Base-by-base conservation (phyloP, 805 yeast species). In the Saturnispora serradocipensis region DNA sequence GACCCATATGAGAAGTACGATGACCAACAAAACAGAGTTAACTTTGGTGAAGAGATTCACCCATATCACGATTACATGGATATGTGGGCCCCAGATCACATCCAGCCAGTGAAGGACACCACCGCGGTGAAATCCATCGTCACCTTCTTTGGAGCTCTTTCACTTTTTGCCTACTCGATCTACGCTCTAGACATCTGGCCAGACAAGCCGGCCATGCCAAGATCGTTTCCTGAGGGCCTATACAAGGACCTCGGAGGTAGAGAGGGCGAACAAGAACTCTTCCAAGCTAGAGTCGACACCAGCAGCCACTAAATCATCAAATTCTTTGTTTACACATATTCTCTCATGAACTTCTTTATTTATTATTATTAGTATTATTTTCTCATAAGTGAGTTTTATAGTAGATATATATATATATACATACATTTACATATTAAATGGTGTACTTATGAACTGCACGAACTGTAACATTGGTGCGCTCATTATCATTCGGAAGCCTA, bases 31-130 rank as follows among this genome's bases (percentile, higher is more conserved):
- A 78, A 82, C 66, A 78, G 91, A 71, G 81, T 95, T 69, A 86
- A 87, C 72, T 73, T 78, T 57, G 77, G 79, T 57, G 89, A 87
- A 56, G 86, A 88, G 28, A 66, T 86, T 57, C 82, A 81, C 64
- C 79, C 81, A 51, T 79, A 82, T 60, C 85, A 82, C 58, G 96
- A 87, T 62, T 70, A 78, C 66, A 73, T 82, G 62, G 90, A 87
- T 66, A 76, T 86, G 74, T 87, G 95, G 95, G 78, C 95, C 8
- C 93, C 95, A 11, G 95, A 87, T 62, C 76, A 81, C 62, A 80
- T 73, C 65, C 80, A 81, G 59, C 66, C 72, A 38, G 84, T 81
- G 34, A 70, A 77, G 39, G 84, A 85, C 67, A 63, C 67, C 45
- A 75, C 78, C 32, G 95, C 95, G 1, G 66, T 81, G 49, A 74